phyloP scores from a whole-genome alignment of 495 filamentous ascomycete genomes.

The Neurospora hispaniola region DNA sequence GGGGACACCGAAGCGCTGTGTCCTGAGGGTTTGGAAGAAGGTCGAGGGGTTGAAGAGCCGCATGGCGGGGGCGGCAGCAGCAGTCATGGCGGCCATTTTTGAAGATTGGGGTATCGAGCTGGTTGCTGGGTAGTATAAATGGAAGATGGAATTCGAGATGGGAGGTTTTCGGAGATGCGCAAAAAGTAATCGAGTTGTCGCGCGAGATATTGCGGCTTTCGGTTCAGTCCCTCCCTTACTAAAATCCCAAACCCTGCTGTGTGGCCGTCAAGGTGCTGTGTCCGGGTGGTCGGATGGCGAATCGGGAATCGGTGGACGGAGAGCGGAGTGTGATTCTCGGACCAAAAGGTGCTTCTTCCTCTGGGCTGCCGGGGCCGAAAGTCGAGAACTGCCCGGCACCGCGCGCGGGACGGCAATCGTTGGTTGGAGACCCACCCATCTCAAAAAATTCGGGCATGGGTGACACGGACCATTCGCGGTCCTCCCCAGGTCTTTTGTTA shows the following conservation, averaged over 20 bases:
- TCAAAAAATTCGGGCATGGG: slow-evolving; percentile 7
- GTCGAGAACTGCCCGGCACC: background rate
- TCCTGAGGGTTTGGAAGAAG: slow-evolving; percentile 30
- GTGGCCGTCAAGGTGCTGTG: background rate
- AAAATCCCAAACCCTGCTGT: background rate
- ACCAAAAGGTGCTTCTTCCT: background rate
- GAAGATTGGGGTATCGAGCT: slow-evolving; percentile 4
- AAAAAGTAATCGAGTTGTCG: background rate
- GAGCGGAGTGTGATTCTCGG: background rate
- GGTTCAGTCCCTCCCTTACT: background rate
- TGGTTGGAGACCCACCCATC: background rate
- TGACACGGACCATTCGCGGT: slow-evolving; percentile 20
- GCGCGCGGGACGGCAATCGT: background rate
- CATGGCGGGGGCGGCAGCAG: slow-evolving; percentile 15
- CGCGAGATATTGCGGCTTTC: background rate
- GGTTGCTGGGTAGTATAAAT: background rate
- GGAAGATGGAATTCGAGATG: background rate
- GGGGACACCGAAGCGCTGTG: slow-evolving; percentile 28
- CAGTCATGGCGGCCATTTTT: slow-evolving; percentile 19
- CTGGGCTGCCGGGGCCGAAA: background rate
- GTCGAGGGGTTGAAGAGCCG: slow-evolving; percentile 29
- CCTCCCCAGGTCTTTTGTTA: background rate
- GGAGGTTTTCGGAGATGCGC: background rate
- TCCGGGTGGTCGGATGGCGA: background rate
- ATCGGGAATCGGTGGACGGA: background rate